These are phyloP conservation scores for Rhodosporidiobolus odoratus DNA, from an alignment of 768 basidiomycete genomes.

Conservation along the genomic window DNA sequence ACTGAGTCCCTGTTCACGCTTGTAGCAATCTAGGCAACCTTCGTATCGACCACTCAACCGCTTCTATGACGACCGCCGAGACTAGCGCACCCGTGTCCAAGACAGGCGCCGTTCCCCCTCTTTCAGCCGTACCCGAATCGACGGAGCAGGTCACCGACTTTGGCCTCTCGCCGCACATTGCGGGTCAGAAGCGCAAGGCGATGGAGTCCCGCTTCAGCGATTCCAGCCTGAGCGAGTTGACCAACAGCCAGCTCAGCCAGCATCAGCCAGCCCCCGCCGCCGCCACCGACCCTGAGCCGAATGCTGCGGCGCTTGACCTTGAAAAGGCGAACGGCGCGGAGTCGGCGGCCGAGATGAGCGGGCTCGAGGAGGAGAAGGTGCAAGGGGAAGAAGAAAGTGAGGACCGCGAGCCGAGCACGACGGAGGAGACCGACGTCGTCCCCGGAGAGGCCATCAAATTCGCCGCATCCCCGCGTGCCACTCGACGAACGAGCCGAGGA, in stretches of 20 bases:
- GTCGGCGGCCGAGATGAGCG: not conserved
- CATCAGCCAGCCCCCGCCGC: too few species aligned
- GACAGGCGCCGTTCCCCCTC: not conserved
- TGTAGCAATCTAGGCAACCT: constrained; percentile 16
- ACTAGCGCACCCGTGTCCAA: not conserved
- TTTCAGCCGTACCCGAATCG: not conserved
- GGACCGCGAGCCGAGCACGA: constrained; percentile 4
- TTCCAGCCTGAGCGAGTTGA: constrained; percentile 1
- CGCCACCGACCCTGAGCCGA: not conserved
- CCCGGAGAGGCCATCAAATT: not conserved
- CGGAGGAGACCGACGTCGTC: constrained; percentile 5
- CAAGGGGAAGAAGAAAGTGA: not conserved
- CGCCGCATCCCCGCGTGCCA: not conserved
- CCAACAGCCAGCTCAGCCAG: constrained; percentile 1
- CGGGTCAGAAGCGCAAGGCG: constrained; percentile 13
- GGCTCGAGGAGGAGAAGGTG: not conserved
- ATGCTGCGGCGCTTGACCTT: not conserved
- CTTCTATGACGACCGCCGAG: not conserved
- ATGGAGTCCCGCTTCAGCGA: constrained; percentile 8
- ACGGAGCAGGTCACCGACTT: not conserved
- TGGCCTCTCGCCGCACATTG: constrained; percentile 1
- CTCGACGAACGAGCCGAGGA: not conserved
- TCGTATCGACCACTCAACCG: constrained; percentile 7
- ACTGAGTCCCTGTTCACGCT: not conserved
- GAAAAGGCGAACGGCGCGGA: not conserved